Conservation (phyloP, 768 basidiomycete genomes). For the Ramaria rubella region DNA sequence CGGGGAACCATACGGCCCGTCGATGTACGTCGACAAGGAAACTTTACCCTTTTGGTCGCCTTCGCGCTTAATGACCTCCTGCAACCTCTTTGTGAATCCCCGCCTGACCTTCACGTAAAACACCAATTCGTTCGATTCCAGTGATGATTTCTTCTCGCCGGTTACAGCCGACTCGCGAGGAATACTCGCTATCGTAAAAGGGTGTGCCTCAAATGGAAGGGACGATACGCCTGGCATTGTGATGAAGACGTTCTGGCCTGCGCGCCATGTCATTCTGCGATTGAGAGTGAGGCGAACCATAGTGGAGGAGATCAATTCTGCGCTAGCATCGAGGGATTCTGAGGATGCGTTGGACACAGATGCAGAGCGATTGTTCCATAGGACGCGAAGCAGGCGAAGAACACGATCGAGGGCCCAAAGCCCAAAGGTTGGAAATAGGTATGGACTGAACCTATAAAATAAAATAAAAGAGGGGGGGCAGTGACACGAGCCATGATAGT, state of each 20-base stretch:
- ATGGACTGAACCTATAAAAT: too few species aligned
- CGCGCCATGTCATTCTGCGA: slow-evolving; percentile 44
- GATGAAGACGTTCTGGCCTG: slow-evolving; percentile 52
- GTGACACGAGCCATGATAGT: too few species aligned
- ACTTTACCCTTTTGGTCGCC: slow-evolving; percentile 23
- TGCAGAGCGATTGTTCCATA: slow-evolving; percentile 29
- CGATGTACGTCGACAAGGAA: slow-evolving; percentile 47
- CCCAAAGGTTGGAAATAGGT: slow-evolving; percentile 46
- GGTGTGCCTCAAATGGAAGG: slow-evolving; percentile 48
- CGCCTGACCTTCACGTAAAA: slow-evolving; percentile 46
- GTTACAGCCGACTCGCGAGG: too few species aligned
- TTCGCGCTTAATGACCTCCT: slow-evolving; percentile 14
- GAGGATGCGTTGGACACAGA: too few species aligned
- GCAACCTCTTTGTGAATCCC: slow-evolving; percentile 44
- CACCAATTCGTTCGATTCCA: slow-evolving; percentile 27
- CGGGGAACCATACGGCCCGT: slow-evolving; percentile 51
- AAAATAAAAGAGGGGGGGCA: too few species aligned
- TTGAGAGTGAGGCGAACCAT: slow-evolving; percentile 43
- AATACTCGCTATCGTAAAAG: slow-evolving; percentile 51
- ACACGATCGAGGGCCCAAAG: slow-evolving; percentile 52
- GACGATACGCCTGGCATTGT: slow-evolving; percentile 40
- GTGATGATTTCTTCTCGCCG: background rate
- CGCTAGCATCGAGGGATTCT: slow-evolving; percentile 27
- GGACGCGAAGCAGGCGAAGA: slow-evolving; percentile 38
- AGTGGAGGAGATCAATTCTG: slow-evolving; percentile 38